These are phyloP conservation scores for Lichtheimia corymbifera DNA, from an alignment of 371 early-diverging fungal species.

Conservation along the genomic window DNA sequence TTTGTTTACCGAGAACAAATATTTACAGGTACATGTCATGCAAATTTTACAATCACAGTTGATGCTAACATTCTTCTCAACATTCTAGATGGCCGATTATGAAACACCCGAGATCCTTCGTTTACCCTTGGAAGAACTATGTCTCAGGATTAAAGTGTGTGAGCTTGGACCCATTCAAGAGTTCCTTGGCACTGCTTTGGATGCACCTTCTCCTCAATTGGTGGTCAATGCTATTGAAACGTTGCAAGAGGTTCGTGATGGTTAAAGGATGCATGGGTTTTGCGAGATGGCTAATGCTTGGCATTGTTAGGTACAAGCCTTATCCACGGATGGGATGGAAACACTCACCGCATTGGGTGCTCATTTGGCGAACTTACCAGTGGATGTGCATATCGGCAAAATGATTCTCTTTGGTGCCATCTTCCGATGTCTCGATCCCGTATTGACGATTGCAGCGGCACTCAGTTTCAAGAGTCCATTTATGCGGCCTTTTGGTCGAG, in stretches of 20 bases:
- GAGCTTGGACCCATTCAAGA: constrained; percentile 56
- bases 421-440: constrained; percentile 79
- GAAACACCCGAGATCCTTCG: constrained; percentile 83
- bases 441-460: constrained; percentile 80
- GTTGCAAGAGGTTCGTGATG: constrained; percentile 51
- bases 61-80: not conserved
- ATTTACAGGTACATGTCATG: constrained; percentile 44
- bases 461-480: constrained; percentile 74
- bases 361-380: constrained; percentile 84
- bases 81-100: constrained; percentile 58
- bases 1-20: constrained; percentile 59
- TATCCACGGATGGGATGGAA: constrained; percentile 44
- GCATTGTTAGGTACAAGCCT: constrained; percentile 41
- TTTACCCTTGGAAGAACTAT: constrained; percentile 78
- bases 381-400: constrained; percentile 89
- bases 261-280: not conserved
- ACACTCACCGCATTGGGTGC: constrained; percentile 87
- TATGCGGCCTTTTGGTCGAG: constrained; percentile 73
- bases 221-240: constrained; percentile 66
- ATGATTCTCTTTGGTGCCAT: constrained; percentile 83
- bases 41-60: too few relatives aligned
- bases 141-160: constrained; percentile 77
- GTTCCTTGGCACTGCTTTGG: constrained; percentile 69
- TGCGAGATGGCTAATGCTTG: not conserved
- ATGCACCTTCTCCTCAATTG: constrained; percentile 74